phyloP scores from a whole-genome alignment of 345 rosid species.

The Salix arbutifolia region DNA sequence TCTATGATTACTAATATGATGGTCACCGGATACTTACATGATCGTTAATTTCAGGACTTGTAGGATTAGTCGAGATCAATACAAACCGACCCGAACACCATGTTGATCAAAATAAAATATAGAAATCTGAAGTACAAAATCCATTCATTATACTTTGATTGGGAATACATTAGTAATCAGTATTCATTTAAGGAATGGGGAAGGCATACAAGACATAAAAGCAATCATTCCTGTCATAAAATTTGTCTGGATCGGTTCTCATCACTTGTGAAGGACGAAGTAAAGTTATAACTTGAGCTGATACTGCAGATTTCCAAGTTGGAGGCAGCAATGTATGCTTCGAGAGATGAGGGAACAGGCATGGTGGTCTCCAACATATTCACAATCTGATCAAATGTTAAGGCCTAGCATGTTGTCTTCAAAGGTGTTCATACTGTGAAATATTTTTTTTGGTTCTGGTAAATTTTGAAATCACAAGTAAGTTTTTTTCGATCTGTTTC shows the following conservation, averaged over 20 bases:
- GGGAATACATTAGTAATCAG: too few relatives aligned
- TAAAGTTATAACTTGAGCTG: background rate
- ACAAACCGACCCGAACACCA: too few relatives aligned
- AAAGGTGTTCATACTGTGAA: background rate
- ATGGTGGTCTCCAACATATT: conserved; percentile 27
- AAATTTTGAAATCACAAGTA: too few relatives aligned
- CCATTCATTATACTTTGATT: too few relatives aligned
- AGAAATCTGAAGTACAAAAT: too few relatives aligned
- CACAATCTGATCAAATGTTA: conserved; percentile 40
- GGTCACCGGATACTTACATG: rapidly evolving
- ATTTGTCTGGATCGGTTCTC: background rate
- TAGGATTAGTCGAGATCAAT: too few relatives aligned
- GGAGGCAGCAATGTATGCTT: background rate
- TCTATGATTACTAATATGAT: too few relatives aligned
- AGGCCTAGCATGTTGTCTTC: conserved; percentile 32
- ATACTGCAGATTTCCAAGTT: too few relatives aligned
- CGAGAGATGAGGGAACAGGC: conserved; percentile 12
- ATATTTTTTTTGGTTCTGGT: too few relatives aligned
- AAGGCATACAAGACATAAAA: background rate
- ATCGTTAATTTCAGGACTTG: rapidly evolving
- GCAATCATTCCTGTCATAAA: background rate
- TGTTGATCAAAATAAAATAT: too few relatives aligned
- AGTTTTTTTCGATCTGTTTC: too few relatives aligned
- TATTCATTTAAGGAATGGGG: background rate
- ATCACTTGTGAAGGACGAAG: background rate